Percentiles rank a stretch among this genome's conserved stretches.
phyloP scores from a whole-genome alignment of 345 rosid genomes.

The Salix exigua region DNA sequence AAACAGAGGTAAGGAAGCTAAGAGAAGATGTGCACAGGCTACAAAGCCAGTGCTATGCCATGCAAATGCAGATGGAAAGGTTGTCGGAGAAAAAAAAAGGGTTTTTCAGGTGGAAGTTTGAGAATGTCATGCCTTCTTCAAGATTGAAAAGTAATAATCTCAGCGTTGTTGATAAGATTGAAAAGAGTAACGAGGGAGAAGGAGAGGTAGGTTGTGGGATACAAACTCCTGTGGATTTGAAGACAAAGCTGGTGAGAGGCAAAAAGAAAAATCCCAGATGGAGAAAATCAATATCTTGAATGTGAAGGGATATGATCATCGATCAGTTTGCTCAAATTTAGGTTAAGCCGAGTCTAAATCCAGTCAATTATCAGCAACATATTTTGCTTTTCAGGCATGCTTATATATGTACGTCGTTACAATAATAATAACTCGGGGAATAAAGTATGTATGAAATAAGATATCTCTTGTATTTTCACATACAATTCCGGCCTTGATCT shows the following conservation, averaged over 20 bases:
- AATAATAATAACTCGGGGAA: too few species aligned
- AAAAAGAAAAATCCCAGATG: constrained; percentile 46
- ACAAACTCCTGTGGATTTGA: constrained; percentile 57
- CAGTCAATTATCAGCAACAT: too few species aligned
- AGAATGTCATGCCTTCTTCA: constrained; percentile 37
- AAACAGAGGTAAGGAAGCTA: constrained; percentile 55
- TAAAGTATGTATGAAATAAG: too few species aligned
- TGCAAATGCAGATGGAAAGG: constrained; percentile 67
- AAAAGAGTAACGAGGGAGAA: constrained; percentile 31
- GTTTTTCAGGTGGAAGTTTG: constrained; percentile 69
- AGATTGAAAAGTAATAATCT: constrained; percentile 21
- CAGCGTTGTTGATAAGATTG: constrained; percentile 38
- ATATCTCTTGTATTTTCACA: too few species aligned
- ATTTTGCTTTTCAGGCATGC: too few species aligned
- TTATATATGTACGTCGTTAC: too few species aligned
- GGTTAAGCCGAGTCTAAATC: background rate
- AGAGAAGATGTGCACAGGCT: constrained; percentile 66
- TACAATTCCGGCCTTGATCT: too few species aligned
- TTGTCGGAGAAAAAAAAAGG: constrained; percentile 65
- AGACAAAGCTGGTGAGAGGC: constrained; percentile 52
- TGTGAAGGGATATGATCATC: background rate
- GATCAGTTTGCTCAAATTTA: too few species aligned
- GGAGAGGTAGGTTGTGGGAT: constrained; percentile 33
- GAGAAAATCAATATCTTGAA: constrained; percentile 43
- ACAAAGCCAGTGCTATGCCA: constrained; percentile 45